Evolutionary conservation across 2,329 filamentous ascomycete genomes (phyloP).

Genomic region (Fusarium setosum): DNA sequence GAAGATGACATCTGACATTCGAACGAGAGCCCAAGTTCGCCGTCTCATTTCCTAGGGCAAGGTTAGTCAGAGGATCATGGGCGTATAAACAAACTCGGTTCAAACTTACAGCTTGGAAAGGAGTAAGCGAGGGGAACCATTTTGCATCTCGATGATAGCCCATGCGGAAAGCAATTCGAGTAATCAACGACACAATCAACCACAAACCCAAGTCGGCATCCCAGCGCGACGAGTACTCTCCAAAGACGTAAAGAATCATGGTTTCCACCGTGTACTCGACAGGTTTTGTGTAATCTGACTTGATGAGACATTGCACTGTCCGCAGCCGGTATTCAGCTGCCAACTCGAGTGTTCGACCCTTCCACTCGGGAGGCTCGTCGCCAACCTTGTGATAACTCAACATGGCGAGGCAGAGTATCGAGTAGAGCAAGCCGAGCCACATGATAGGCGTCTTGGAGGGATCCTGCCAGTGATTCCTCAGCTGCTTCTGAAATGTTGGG

Average conservation of each 20-base stretch:
- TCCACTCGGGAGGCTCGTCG: slow-evolving; percentile 83
- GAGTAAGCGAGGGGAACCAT: slow-evolving; percentile 77
- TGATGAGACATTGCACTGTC: slow-evolving; percentile 81
- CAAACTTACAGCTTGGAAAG: slow-evolving; percentile 73
- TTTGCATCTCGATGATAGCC: slow-evolving; percentile 83
- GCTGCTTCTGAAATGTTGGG: slow-evolving; percentile 84
- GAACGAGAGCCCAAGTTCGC: slow-evolving; percentile 75
- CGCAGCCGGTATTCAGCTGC: slow-evolving; percentile 74
- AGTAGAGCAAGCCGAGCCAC: slow-evolving; percentile 83
- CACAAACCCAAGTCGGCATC: slow-evolving; percentile 78
- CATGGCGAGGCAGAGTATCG: slow-evolving; percentile 81
- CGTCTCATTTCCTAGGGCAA: slow-evolving; percentile 73
- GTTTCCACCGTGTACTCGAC: slow-evolving; percentile 83
- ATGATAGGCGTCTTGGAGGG: slow-evolving; percentile 79
- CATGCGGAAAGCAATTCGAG: slow-evolving; percentile 73
- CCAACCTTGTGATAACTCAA: slow-evolving; percentile 83
- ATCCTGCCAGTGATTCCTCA: slow-evolving; percentile 75
- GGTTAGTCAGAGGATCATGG: slow-evolving; percentile 11
- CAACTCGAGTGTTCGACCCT: slow-evolving; percentile 70
- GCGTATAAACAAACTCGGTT: background rate
- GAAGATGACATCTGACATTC: slow-evolving; percentile 80
- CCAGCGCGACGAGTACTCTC: slow-evolving; percentile 78
- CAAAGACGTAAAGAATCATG: slow-evolving; percentile 79
- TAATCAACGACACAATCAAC: slow-evolving; percentile 66
- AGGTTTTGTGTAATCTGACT: slow-evolving; percentile 82